phyloP scores from a whole-genome alignment of 495 filamentous ascomycete species.

The Cercophora newfieldiana region DNA sequence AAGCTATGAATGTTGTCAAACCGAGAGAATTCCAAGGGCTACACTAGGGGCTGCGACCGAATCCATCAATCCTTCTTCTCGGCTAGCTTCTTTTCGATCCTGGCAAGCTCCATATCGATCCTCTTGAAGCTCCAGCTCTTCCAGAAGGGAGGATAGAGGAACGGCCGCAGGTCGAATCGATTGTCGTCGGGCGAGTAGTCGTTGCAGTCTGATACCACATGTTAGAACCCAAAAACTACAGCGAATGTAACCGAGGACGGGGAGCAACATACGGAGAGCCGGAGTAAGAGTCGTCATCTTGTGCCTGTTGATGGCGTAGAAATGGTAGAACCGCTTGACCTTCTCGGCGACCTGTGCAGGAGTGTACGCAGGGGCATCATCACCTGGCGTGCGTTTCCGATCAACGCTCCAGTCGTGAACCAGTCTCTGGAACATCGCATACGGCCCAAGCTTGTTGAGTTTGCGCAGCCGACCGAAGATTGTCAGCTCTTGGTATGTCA shows the following conservation, averaged over 20 bases:
- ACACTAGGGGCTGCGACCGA: neutral
- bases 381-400: slow-evolving; percentile 28
- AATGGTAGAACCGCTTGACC: slow-evolving; percentile 68
- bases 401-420: slow-evolving; percentile 68
- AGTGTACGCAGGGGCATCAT: slow-evolving; percentile 34
- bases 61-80: neutral
- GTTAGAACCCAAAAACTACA: neutral
- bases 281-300: slow-evolving; percentile 70
- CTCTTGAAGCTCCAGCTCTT: slow-evolving; percentile 54
- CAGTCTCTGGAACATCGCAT: slow-evolving; percentile 66
- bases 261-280: slow-evolving; percentile 25
- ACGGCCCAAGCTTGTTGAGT: slow-evolving; percentile 71
- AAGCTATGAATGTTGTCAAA: neutral
- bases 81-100: neutral
- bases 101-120: slow-evolving; percentile 43
- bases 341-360: slow-evolving; percentile 56
- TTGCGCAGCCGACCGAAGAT: slow-evolving; percentile 59
- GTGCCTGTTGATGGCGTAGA: slow-evolving; percentile 57
- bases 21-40: neutral
- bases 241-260: neutral
- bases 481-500: slow-evolving; percentile 56
- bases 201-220: slow-evolving; percentile 22
- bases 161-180: slow-evolving; percentile 64
- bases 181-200: slow-evolving; percentile 41
- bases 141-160: slow-evolving; percentile 53